These are phyloP conservation scores for Trichoderma citrinoviride DNA, from an alignment of 2,329 filamentous ascomycete species.

Conservation along the genomic window DNA sequence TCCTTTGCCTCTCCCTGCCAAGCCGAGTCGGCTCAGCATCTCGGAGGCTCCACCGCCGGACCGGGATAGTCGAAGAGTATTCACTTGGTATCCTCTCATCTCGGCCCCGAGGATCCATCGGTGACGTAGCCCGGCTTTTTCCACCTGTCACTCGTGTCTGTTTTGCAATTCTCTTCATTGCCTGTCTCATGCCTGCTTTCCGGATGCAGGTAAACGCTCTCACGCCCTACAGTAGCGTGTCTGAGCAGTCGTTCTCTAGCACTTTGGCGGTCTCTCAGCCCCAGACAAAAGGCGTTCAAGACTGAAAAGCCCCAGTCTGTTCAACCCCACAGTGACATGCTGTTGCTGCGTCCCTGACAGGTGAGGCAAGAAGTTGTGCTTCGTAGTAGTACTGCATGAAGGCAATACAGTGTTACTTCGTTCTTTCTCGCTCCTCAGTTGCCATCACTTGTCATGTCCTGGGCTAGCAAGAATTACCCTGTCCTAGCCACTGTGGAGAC, in stretches of 20 bases:
- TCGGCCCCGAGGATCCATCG: neutral
- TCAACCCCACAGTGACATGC: neutral
- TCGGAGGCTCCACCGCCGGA: neutral
- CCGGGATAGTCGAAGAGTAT: neutral
- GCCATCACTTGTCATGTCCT: neutral
- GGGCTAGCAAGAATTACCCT: neutral
- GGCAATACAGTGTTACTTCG: neutral
- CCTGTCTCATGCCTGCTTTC: neutral
- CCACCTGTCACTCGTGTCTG: neutral
- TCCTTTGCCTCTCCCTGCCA: neutral
- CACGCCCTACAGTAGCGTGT: constrained; percentile 16
- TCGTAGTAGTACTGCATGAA: no score
- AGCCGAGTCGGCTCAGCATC: constrained; percentile 7
- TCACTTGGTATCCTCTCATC: neutral
- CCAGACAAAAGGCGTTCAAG: neutral
- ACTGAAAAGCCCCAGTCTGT: neutral
- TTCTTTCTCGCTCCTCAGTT: neutral
- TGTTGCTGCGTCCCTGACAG: constrained; percentile 14
- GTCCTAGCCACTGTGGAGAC: neutral
- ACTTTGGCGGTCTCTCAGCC: neutral
- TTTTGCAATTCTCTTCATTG: neutral
- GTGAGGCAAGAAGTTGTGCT: neutral
- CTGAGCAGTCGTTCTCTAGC: neutral
- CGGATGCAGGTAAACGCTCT: constrained; percentile 16
- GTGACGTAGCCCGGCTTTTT: constrained; percentile 9